phyloP scores from a whole-genome alignment of 164 flowering plant species.

The Berberis thunbergii region DNA sequence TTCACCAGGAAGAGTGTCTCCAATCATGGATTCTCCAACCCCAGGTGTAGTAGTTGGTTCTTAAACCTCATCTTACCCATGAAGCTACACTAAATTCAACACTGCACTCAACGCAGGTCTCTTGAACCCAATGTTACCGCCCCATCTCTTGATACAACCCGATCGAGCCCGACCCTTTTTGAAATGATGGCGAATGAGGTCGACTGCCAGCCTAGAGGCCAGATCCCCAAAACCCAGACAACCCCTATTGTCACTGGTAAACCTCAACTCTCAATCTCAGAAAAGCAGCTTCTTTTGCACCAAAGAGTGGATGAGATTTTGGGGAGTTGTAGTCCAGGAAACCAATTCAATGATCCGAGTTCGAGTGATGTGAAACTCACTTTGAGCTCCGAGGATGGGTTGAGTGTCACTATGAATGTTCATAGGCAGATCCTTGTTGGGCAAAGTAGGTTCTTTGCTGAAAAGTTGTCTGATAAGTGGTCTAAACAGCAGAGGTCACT shows the following conservation, averaged over 20 bases:
- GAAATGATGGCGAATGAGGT: not conserved
- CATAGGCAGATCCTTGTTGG: constrained; percentile 75
- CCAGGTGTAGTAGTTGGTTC: no score
- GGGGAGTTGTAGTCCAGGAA: constrained; percentile 26
- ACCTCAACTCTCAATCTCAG: not conserved
- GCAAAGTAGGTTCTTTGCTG: constrained; percentile 12
- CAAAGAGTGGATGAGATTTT: no score
- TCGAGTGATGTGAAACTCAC: constrained; percentile 71
- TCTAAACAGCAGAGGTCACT: constrained; percentile 37
- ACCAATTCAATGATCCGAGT: constrained; percentile 55
- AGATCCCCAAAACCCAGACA: no score
- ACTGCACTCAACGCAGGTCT: no score
- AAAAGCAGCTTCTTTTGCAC: constrained; percentile 21
- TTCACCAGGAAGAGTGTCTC: no score
- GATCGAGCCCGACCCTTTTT: not conserved
- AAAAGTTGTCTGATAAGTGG: constrained; percentile 52
- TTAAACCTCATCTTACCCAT: no score
- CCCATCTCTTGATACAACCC: not conserved
- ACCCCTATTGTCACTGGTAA: not conserved
- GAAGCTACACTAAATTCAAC: no score
- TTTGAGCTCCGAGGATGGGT: constrained; percentile 63
- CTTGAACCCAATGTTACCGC: not conserved
- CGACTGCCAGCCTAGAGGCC: not conserved
- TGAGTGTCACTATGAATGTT: constrained; percentile 51
- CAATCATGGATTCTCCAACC: no score